Percentiles rank a stretch among this genome's conserved stretches.
phyloP scores from a whole-genome alignment of 2,329 filamentous ascomycete genomes.

The Fusarium temperatum region DNA sequence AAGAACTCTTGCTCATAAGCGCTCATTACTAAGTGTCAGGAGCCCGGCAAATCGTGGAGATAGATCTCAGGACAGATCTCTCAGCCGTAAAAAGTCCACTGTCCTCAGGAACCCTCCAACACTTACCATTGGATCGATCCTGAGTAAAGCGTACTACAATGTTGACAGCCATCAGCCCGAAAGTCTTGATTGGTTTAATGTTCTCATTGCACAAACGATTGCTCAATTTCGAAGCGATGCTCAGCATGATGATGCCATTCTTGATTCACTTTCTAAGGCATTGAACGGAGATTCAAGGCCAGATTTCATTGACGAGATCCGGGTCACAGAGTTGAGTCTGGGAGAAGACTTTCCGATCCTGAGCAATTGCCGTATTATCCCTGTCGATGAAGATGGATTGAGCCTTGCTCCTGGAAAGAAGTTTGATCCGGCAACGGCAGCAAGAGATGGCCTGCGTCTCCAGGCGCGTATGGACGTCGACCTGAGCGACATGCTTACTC shows the following conservation, averaged over 20 bases:
- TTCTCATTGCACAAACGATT: slow-evolving; percentile 94
- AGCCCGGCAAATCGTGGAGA: slow-evolving; percentile 53
- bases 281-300: slow-evolving; percentile 89
- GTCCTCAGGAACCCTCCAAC: slow-evolving; percentile 77
- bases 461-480: slow-evolving; percentile 98
- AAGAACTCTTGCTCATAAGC: slow-evolving; percentile 78
- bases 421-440: slow-evolving; percentile 62
- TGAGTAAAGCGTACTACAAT: slow-evolving; percentile 98
- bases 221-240: slow-evolving; percentile 94
- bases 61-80: slow-evolving; percentile 53
- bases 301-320: slow-evolving; percentile 92
- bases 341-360: slow-evolving; percentile 99
- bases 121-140: slow-evolving; percentile 90
- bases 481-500: slow-evolving; percentile 91
- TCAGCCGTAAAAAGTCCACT: slow-evolving; percentile 74
- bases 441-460: slow-evolving; percentile 74
- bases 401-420: slow-evolving; percentile 60
- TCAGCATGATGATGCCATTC: slow-evolving; percentile 88
- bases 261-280: slow-evolving; percentile 83
- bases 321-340: slow-evolving; percentile 90
- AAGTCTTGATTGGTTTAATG: slow-evolving; percentile 98
- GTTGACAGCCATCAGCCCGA: slow-evolving; percentile 95
- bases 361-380: slow-evolving; percentile 96
- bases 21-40: slow-evolving; percentile 73
- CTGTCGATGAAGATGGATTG: slow-evolving; percentile 82